Evolutionary conservation across 1,284 basidiomycete species (phyloP).

Genomic region (Termitomyces sp.): DNA sequence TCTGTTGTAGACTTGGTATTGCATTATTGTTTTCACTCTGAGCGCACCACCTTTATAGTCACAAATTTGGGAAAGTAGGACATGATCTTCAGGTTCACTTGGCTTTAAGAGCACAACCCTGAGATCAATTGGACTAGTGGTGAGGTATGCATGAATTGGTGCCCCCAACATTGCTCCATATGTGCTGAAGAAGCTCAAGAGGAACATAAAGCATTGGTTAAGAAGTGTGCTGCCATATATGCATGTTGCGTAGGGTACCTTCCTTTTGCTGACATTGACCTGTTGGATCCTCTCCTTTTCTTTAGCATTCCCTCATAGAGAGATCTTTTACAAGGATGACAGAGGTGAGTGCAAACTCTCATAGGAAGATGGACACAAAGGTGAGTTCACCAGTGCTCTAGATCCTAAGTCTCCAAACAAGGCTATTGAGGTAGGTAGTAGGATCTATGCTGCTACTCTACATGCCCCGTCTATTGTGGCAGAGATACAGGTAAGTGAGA

Average conservation of each 20-base stretch:
- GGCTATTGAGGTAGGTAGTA: not conserved
- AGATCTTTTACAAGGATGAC: not conserved
- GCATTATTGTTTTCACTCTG: constrained; percentile 14
- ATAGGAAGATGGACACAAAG: not conserved
- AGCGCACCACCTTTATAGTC: constrained; percentile 20
- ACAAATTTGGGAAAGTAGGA: constrained; percentile 21
- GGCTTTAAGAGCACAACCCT: constrained; percentile 27
- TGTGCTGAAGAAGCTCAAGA: not conserved
- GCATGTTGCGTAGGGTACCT: not conserved
- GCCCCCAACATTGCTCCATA: constrained; percentile 14
- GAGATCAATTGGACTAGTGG: constrained; percentile 24
- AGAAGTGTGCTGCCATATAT: not conserved
- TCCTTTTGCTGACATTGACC: not conserved
- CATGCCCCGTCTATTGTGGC: too few relatives aligned
- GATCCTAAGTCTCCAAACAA: not conserved
- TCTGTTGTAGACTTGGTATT: constrained; percentile 16
- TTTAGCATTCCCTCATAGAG: not conserved
- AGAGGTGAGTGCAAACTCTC: not conserved
- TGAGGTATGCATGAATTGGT: constrained; percentile 21
- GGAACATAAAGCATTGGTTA: not conserved
- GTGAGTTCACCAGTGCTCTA: not conserved
- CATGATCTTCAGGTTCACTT: constrained; percentile 24
- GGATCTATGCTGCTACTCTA: not conserved
- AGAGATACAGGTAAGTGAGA: too few relatives aligned
- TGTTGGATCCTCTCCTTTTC: not conserved